phyloP scores from a whole-genome alignment of 352 stramenopile genomes.

The Pythium guiyangense region DNA sequence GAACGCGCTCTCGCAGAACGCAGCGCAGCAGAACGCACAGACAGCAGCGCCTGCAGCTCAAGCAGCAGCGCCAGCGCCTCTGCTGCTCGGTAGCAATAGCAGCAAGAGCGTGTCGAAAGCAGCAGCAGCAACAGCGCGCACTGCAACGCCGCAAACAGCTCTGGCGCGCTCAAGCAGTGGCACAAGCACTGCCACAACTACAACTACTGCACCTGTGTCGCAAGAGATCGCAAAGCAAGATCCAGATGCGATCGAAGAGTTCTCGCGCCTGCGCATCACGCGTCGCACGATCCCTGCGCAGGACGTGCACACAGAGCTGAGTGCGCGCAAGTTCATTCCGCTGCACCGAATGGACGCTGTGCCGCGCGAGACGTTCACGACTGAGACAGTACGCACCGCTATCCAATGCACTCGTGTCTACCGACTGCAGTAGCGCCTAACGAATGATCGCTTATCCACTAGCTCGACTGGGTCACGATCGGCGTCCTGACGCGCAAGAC shows the following conservation, averaged over 20 bases:
- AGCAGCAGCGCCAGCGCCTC: background rate
- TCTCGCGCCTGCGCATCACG: slow-evolving; percentile 56
- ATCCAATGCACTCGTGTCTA: background rate
- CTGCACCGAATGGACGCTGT: slow-evolving; percentile 54
- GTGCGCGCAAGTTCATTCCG: slow-evolving; percentile 60
- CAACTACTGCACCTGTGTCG: slow-evolving; percentile 6
- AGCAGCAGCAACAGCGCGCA: background rate
- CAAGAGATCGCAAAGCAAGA: background rate
- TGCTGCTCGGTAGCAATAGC: too few relatives aligned
- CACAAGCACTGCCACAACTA: slow-evolving; percentile 12
- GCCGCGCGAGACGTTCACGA: slow-evolving; percentile 45
- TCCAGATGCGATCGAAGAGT: slow-evolving; percentile 29
- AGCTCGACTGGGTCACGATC: slow-evolving; percentile 83
- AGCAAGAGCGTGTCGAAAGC: background rate
- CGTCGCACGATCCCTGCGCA: slow-evolving; percentile 41
- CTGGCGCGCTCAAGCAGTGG: background rate
- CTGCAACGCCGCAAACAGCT: background rate
- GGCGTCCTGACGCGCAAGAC: slow-evolving; percentile 71
- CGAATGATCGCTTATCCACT: background rate
- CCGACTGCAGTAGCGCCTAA: background rate
- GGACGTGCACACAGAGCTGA: slow-evolving; percentile 56
- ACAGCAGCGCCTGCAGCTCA: slow-evolving; percentile 2
- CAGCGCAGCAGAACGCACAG: slow-evolving; percentile 10
- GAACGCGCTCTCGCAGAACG: slow-evolving; percentile 17
- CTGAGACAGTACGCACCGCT: slow-evolving; percentile 32